Evolutionary conservation across 306 rosid species (phyloP), one percentile per base, ranked within the genome.

Genomic region (Crataegus laevigata): DNA sequence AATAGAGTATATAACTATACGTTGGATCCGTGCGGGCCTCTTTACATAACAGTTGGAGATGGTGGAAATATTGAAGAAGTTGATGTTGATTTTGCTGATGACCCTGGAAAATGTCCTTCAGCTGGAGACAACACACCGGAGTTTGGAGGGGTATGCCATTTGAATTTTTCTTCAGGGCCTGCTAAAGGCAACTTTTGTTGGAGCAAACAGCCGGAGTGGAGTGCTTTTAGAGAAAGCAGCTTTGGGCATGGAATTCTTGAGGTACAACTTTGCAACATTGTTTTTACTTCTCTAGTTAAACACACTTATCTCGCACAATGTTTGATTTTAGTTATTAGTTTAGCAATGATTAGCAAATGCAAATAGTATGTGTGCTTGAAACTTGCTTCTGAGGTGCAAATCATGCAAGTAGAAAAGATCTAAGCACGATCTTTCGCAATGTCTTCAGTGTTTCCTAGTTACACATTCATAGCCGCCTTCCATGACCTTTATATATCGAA

Each of bases 201-300:
- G 97, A 79, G 78, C 79, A 79, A 76, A 71, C 98, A 93, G 76
- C 96, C 97, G 6, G 96, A 88, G 18, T 91, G 97, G 97, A 93
- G 97, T 81, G 98, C 97, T 18, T 91, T 88, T 80, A 82, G 98
- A 87, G 98, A 93, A 86, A 91, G 97, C 85, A 93, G 96, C 90
- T 91, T 93, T 82, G 98, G 98, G 67, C 98, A 93, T 83, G 98
- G 98, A 24, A 89, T 86, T 54, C 89, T 93, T 62, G 96, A 93
- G 98, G 98, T 91, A 84, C 62, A 65, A 40, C 68, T 72, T 17
- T 17, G 43, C 2, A 40, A 8, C 43, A 40, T 40, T 40, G 43
- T 52, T 52, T 52, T 52, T 19, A 17, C 24, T 52, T 52, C 10
- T 21, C 58, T 6, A 19, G 24, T 52, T 17, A 52, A 19, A 19